A percentile compares a stretch with the other conserved stretches of the same genome.
Evolutionary conservation across 306 rosid species (phyloP).

Genomic region (Pterocarpus santalinus): DNA sequence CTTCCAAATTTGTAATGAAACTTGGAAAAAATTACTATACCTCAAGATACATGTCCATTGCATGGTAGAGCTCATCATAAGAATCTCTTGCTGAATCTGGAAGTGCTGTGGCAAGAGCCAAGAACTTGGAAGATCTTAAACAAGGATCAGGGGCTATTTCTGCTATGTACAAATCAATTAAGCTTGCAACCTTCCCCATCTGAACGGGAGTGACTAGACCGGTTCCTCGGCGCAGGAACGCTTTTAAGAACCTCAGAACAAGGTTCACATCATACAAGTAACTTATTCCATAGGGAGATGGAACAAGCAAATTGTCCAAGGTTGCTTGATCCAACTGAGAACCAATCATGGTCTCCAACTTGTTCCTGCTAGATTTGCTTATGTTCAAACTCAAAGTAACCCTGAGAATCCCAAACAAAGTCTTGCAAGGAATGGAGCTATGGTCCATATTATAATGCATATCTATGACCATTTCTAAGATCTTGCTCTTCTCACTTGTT

Average conservation of each 20-base stretch:
- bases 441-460: slow-evolving; percentile 64
- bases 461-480: slow-evolving; percentile 73
- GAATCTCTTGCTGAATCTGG: slow-evolving; percentile 90
- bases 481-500: slow-evolving; percentile 57
- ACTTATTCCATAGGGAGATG: slow-evolving; percentile 75
- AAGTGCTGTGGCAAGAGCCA: slow-evolving; percentile 69
- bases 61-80: slow-evolving; percentile 81
- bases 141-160: slow-evolving; percentile 97
- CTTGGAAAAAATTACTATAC: slow-evolving; percentile 52
- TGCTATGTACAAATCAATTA: slow-evolving; percentile 85
- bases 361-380: slow-evolving; percentile 67
- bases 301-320: slow-evolving; percentile 89
- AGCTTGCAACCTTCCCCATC: slow-evolving; percentile 70
- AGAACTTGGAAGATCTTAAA: slow-evolving; percentile 78
- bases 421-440: slow-evolving; percentile 69
- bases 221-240: slow-evolving; percentile 56
- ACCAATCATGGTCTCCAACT: slow-evolving; percentile 90
- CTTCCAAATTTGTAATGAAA: neutral
- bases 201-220: slow-evolving; percentile 45
- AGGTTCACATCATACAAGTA: slow-evolving; percentile 86
- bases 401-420: slow-evolving; percentile 76
- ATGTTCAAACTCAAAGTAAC: slow-evolving; percentile 65
- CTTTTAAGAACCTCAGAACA: slow-evolving; percentile 79
- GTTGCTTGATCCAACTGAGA: slow-evolving; percentile 80
- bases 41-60: slow-evolving; percentile 88